A percentile compares a stretch with the other conserved stretches of the same genome.
Conservation (phyloP, 1,284 basidiomycete genomes). For the Chondrostereum purpureum region DNA sequence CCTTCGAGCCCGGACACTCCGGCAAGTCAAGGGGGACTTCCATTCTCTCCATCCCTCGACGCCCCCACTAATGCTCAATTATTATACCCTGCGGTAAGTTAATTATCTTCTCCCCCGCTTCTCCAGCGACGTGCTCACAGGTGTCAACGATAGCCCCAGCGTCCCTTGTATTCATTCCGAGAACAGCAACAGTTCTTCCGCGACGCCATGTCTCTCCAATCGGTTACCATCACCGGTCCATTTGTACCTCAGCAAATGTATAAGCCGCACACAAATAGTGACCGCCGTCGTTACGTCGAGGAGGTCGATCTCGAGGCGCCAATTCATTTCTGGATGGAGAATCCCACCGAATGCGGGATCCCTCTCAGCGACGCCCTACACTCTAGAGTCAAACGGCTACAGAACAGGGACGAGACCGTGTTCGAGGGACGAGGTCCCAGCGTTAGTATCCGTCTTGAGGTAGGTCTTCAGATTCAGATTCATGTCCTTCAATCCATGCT, state of each 20-base stretch:
- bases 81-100: not conserved
- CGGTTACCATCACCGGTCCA: conserved; percentile 27
- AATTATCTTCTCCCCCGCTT: not conserved
- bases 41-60: not conserved
- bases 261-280: conserved; percentile 66
- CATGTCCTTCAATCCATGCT: not conserved
- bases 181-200: conserved; percentile 38
- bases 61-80: no score
- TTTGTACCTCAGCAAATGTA: conserved; percentile 64
- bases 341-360: conserved; percentile 51
- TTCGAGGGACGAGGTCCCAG: conserved; percentile 67
- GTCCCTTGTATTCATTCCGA: conserved; percentile 27
- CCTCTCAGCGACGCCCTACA: conserved; percentile 45
- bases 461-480: conserved; percentile 25
- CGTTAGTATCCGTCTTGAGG: conserved; percentile 69
- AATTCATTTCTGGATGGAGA: conserved; percentile 51
- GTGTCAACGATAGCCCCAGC: not conserved
- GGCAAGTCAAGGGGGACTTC: not conserved
- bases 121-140: no score
- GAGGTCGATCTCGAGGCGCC: conserved; percentile 55
- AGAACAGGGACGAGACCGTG: conserved; percentile 52
- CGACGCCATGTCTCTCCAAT: conserved; percentile 29
- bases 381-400: conserved; percentile 34
- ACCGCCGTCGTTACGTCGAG: conserved; percentile 65
- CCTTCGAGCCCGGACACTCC: conserved; percentile 16